Conservation (phyloP, 192 early-diverging fungal species). For the Umbelopsis vinacea region DNA sequence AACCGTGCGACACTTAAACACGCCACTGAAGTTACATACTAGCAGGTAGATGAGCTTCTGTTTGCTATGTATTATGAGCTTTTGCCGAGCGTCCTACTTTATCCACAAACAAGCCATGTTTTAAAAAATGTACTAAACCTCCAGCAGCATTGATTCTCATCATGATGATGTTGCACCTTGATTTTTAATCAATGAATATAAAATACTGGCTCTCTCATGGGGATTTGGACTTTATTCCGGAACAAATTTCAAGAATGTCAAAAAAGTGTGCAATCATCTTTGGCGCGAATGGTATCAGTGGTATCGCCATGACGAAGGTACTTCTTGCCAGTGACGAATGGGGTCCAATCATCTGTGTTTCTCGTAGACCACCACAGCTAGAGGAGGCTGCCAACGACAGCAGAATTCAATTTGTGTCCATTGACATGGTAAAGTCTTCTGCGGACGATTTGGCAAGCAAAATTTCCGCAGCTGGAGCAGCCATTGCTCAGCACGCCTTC, state of each 20-base stretch:
- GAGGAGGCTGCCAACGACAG: not conserved
- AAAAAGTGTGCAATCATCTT: constrained; percentile 17
- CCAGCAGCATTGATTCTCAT: too few species aligned
- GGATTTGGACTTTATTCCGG: too few species aligned
- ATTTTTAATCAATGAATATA: too few species aligned
- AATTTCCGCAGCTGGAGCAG: not conserved
- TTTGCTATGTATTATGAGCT: too few species aligned
- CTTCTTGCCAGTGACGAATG: constrained; percentile 5
- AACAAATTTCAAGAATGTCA: not conserved
- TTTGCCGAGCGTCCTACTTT: too few species aligned
- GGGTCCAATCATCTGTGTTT: constrained; percentile 15
- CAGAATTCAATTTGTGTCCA: constrained; percentile 1
- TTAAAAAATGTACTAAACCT: too few species aligned
- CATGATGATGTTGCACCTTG: too few species aligned
- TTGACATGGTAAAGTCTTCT: not conserved
- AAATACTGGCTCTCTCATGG: too few species aligned
- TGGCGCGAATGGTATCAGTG: constrained; percentile 14
- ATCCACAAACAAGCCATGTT: too few species aligned
- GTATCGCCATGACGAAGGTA: not conserved
- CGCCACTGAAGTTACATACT: too few species aligned
- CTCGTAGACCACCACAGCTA: constrained; percentile 6
- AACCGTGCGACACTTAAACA: too few species aligned
- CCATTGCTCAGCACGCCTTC: not conserved
- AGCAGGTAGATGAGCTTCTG: too few species aligned
- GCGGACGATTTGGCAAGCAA: constrained; percentile 13